A percentile compares a stretch with the other conserved stretches of the same genome.
Evolutionary conservation across 495 filamentous ascomycete genomes (phyloP).

Genomic region (Aspergillus sparsus): DNA sequence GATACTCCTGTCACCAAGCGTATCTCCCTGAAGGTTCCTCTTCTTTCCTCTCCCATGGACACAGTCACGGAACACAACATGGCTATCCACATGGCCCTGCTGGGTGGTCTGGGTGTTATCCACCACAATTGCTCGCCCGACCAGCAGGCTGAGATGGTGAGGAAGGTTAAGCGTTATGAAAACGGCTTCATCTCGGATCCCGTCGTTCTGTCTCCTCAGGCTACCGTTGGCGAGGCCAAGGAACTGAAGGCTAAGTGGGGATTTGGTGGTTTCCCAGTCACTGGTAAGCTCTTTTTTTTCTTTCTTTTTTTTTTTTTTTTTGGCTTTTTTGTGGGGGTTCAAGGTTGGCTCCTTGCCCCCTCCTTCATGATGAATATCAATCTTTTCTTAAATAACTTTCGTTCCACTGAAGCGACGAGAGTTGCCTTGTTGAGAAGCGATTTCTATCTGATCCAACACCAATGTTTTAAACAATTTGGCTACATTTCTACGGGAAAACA

Average conservation of each 20-base stretch:
- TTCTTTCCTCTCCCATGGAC: slow-evolving; percentile 98
- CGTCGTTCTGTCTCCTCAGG: slow-evolving; percentile 82
- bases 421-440: slow-evolving; percentile 78
- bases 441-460: slow-evolving; percentile 44
- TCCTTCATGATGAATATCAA: slow-evolving; percentile 69
- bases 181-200: slow-evolving; percentile 99
- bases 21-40: slow-evolving; percentile 89
- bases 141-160: slow-evolving; percentile 96
- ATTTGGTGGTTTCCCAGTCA: slow-evolving; percentile 98
- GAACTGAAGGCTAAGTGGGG: slow-evolving; percentile 96
- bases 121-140: slow-evolving; percentile 98
- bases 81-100: slow-evolving; percentile 97
- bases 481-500: slow-evolving; percentile 29
- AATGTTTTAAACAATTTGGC: slow-evolving; percentile 5
- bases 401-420: slow-evolving; percentile 93
- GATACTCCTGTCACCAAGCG: slow-evolving; percentile 92
- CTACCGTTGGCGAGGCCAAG: slow-evolving; percentile 89
- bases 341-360: too few species aligned
- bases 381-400: slow-evolving; percentile 90
- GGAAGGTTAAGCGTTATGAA: slow-evolving; percentile 98
- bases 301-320: slow-evolving; percentile 14
- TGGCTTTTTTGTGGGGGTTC: slow-evolving; percentile 11
- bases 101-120: slow-evolving; percentile 94
- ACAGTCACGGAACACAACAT: slow-evolving; percentile 99
- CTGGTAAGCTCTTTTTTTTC: slow-evolving; percentile 67